Evolutionary conservation across 73 alveolate species (phyloP).

Genomic region (Paraurostyla sp.): DNA sequence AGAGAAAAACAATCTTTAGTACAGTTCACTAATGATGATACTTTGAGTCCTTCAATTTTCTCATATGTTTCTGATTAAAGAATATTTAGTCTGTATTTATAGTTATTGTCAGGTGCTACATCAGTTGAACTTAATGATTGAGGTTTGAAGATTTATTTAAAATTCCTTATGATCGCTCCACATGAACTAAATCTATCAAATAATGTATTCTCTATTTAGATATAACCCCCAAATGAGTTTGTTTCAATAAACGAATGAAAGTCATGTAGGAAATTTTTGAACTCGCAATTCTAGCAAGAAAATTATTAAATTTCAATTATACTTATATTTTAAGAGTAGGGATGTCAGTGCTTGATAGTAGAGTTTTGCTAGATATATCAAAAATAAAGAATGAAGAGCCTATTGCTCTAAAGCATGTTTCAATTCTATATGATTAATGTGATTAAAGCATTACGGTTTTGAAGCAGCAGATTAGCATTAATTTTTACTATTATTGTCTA

Average conservation of each 20-base stretch:
- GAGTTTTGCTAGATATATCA: slow-evolving; percentile 3
- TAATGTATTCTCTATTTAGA: background rate
- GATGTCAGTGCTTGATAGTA: background rate
- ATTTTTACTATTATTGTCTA: background rate
- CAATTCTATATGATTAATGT: background rate
- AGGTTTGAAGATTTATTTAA: background rate
- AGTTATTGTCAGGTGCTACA: background rate
- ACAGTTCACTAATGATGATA: background rate
- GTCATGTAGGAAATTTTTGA: slow-evolving; percentile 18
- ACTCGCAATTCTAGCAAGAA: slow-evolving; percentile 5
- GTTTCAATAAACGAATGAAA: slow-evolving; percentile 48
- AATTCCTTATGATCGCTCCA: slow-evolving; percentile 54
- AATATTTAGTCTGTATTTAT: background rate
- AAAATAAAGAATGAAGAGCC: background rate
- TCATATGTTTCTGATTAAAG: background rate
- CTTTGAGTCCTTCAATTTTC: background rate
- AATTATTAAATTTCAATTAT: background rate
- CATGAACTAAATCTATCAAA: slow-evolving; percentile 38
- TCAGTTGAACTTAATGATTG: background rate
- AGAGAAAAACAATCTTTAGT: background rate
- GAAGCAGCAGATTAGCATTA: background rate
- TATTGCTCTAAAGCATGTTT: background rate
- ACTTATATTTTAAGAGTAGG: slow-evolving; percentile 44
- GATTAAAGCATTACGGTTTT: background rate
- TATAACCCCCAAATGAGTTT: slow-evolving; percentile 45